phyloP scores from a whole-genome alignment of 257 asterid species.

The Galeopsis tetrahit region DNA sequence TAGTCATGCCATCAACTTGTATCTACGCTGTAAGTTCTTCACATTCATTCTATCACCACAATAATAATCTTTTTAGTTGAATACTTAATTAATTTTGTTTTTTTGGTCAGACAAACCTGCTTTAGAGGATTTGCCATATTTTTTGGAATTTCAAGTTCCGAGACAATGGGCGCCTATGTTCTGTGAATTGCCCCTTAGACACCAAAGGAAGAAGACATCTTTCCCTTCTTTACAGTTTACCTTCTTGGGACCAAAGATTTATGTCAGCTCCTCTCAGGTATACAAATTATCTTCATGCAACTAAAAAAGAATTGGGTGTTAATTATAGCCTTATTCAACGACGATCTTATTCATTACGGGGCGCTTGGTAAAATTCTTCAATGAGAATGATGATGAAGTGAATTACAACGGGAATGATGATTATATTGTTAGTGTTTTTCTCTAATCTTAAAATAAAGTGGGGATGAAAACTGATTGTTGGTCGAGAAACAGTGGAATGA shows the following conservation, averaged over 20 bases:
- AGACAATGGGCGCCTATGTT: conserved; percentile 95
- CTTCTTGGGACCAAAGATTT: conserved; percentile 79
- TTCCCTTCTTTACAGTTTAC: conserved; percentile 79
- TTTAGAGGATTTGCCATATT: conserved; percentile 84
- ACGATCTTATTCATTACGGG: neutral
- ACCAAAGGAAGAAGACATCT: conserved; percentile 78
- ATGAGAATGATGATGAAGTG: too few species aligned
- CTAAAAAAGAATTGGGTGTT: neutral
- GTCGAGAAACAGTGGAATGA: too few species aligned
- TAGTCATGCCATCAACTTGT: conserved; percentile 97
- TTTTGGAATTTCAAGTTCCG: conserved; percentile 98
- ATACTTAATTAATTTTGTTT: neutral
- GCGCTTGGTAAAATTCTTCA: too few species aligned
- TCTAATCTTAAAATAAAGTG: too few species aligned
- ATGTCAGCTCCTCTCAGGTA: conserved; percentile 85
- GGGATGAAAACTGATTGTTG: too few species aligned
- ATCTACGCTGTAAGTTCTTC: conserved; percentile 74
- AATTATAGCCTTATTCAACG: neutral
- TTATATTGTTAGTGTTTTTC: too few species aligned
- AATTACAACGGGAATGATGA: too few species aligned
- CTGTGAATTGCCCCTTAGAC: conserved; percentile 91
- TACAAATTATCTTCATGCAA: conserved; percentile 19
- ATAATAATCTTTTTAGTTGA: conserved; percentile 3
- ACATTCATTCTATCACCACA: conserved; percentile 28
- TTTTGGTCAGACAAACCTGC: conserved; percentile 75